Conservation (phyloP, 192 early-diverging fungal genomes). For the Pilaira anomala region DNA sequence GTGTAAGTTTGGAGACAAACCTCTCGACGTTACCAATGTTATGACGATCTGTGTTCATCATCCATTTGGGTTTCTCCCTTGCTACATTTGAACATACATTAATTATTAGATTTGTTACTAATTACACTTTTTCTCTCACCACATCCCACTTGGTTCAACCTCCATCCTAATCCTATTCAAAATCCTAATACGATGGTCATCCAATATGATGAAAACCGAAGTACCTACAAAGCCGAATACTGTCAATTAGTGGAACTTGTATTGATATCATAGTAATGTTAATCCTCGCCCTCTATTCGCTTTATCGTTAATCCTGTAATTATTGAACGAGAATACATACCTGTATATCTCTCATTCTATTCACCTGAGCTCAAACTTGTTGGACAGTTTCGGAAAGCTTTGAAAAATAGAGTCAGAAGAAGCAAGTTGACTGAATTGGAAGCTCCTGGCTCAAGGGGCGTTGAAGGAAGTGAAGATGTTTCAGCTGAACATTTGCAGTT, state of each 20-base stretch:
- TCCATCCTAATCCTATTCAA: neutral
- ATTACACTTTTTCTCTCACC: conserved; percentile 10
- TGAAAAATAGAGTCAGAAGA: conserved; percentile 2
- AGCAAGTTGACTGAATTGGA: neutral
- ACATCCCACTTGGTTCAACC: conserved; percentile 5
- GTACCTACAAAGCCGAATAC: conserved; percentile 6
- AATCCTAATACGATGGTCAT: conserved; percentile 3
- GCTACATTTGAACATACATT: conserved; percentile 16
- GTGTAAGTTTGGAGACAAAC: conserved; percentile 12
- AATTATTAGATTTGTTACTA: conserved; percentile 8
- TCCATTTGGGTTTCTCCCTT: conserved; percentile 15
- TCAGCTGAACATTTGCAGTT: neutral
- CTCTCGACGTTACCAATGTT: conserved; percentile 11
- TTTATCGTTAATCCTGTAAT: conserved; percentile 2
- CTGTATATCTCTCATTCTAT: conserved; percentile 6
- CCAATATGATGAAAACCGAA: conserved; percentile 11
- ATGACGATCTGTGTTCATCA: conserved; percentile 10
- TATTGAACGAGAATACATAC: conserved; percentile 7
- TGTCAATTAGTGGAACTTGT: neutral
- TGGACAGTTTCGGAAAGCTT: conserved; percentile 2
- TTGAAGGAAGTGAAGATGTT: conserved; percentile 8
- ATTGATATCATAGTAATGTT: conserved; percentile 1
- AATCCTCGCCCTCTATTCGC: conserved; percentile 8
- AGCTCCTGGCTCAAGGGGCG: neutral
- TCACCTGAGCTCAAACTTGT: neutral